Evolutionary conservation across 2,329 filamentous ascomycete genomes (phyloP).

Genomic region (Sarocladium strictum): DNA sequence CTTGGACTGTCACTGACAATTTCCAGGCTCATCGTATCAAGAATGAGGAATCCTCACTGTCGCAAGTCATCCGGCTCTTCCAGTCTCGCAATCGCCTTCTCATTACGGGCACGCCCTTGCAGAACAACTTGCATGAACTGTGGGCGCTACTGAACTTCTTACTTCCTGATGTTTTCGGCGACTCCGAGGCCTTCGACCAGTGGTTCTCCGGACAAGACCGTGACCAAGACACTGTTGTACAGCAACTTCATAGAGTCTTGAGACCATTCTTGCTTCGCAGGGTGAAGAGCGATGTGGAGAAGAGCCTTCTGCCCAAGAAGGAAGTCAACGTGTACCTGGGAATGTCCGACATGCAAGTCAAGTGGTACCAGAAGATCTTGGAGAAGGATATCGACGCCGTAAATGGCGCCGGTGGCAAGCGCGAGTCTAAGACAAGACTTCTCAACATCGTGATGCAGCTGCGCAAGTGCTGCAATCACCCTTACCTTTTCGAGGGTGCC

Average conservation of each 20-base stretch:
- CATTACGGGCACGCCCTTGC: conserved; percentile 92
- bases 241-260: conserved; percentile 89
- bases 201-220: conserved; percentile 92
- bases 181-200: conserved; percentile 92
- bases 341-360: conserved; percentile 98
- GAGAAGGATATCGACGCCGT: conserved; percentile 99
- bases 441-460: conserved; percentile 99
- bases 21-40: conserved; percentile 83
- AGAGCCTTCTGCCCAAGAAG: conserved; percentile 94
- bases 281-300: conserved; percentile 97
- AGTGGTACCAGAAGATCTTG: conserved; percentile 98
- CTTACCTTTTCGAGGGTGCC: conserved; percentile 94
- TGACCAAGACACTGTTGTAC: conserved; percentile 92
- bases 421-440: conserved; percentile 93
- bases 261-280: conserved; percentile 90
- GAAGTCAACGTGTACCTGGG: conserved; percentile 95
- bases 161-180: conserved; percentile 95
- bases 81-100: conserved; percentile 90
- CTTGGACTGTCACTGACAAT: conserved; percentile 13
- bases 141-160: conserved; percentile 98
- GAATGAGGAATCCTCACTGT: conserved; percentile 95
- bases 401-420: conserved; percentile 91
- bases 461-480: conserved; percentile 97
- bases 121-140: conserved; percentile 96
- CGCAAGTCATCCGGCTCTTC: conserved; percentile 94